Evolutionary conservation across 495 filamentous ascomycete species (phyloP), one percentile per base, ranked within the genome.

Genomic region (Hypoxylon cercidicola): DNA sequence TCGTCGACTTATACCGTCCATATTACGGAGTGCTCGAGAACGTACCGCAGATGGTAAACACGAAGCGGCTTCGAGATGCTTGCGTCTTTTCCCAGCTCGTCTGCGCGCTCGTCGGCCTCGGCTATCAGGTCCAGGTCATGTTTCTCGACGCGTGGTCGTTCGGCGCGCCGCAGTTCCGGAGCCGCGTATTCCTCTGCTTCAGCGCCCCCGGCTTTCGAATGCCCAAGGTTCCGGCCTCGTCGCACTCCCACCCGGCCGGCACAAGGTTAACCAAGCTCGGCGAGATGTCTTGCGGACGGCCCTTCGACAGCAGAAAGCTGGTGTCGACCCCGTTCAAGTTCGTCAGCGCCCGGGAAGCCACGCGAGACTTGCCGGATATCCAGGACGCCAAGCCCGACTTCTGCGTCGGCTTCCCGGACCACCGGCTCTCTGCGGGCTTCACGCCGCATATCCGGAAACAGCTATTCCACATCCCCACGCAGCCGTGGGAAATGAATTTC

Each of bases 11-110:
- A 12, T 93, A 90, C 63, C 81, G 87, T 0, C 91, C 91, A 0
- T 80, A 85, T 21, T 92, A 90, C 70, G 89, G 84, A 12, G 40
- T 93, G 0, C 77, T 93, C 3, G 90, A 93, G 72, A 93, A 93
- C 60, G 90, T 93, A 0, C 65, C 80, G 3, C 73, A 66, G 1
- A 90, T 93, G 74, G 80, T 89, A 0, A 77, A 75, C 44, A 63
- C 51, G 34, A 70, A 65, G 23, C 71, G 50, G 13, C 68, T 72
- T 35, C 72, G 74, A 13, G 74, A 79, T 4, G 74, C 86, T 15
- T 89, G 90, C 61, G 80, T 89, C 1, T 85, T 91, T 40, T 85
- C 87, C 4, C 88, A 90, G 61, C 73, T 92, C 0, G 78, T 92
- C 10, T 89, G 87, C 60, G 81, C 85, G 6, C 73, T 93, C 3